phyloP scores from a whole-genome alignment of 192 early-diverging fungal genomes.

The Umbelopsis isabellina region DNA sequence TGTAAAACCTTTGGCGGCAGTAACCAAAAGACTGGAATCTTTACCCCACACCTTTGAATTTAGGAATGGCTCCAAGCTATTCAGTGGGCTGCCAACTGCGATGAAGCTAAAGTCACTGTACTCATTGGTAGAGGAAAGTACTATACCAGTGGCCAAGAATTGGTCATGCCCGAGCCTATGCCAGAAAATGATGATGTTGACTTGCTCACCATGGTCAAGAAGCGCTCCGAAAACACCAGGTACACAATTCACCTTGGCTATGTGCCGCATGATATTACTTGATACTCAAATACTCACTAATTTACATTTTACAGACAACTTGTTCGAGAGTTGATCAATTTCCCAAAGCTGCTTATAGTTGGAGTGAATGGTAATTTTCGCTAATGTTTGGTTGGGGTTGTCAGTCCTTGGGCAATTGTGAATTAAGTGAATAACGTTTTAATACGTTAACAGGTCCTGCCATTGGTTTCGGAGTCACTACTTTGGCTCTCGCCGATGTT shows the following conservation, averaged over 20 bases:
- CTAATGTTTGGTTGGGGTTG: neutral
- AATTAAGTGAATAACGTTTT: neutral
- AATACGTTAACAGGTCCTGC: slow-evolving; percentile 50
- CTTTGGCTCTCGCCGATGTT: slow-evolving; percentile 69
- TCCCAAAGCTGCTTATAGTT: slow-evolving; percentile 66
- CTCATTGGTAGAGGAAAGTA: slow-evolving; percentile 65
- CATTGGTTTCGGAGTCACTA: slow-evolving; percentile 71
- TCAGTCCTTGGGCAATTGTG: neutral
- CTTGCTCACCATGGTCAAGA: neutral
- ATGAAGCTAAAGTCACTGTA: slow-evolving; percentile 54
- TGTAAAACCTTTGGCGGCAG: neutral
- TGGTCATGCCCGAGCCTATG: slow-evolving; percentile 13
- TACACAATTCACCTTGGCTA: slow-evolving; percentile 9
- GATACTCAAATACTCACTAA: neutral
- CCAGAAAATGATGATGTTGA: neutral
- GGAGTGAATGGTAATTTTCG: slow-evolving; percentile 59
- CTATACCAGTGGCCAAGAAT: slow-evolving; percentile 61
- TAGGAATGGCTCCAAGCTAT: slow-evolving; percentile 61
- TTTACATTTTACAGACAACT: slow-evolving; percentile 12
- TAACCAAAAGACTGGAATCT: neutral
- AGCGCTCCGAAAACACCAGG: slow-evolving; percentile 31
- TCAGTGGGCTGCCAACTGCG: slow-evolving; percentile 46
- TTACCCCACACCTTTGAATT: neutral
- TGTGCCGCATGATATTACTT: neutral
- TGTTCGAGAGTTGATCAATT: slow-evolving; percentile 48